Evolutionary conservation across 768 basidiomycete species (phyloP), one percentile per base, ranked within the genome.

Genomic region (Epithele typhae): DNA sequence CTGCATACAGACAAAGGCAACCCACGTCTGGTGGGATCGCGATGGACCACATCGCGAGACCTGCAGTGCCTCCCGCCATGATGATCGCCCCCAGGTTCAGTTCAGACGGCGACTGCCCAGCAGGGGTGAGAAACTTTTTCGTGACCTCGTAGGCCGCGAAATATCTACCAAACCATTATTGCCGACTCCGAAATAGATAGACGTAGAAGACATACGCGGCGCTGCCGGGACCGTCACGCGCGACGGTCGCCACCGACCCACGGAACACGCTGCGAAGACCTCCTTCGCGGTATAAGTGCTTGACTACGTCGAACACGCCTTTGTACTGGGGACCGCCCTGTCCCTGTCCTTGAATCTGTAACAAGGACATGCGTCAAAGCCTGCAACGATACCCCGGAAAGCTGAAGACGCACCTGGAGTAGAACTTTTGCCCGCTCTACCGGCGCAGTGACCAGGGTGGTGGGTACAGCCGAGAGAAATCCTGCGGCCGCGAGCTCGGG

Each of bases 371-470:
- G 32, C 2, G 9, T 36, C 14, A 37, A 8, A 8, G 7, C n/a
- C n/a, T n/a, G n/a, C 14, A 11, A 19, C 1, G 3, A 23, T 24
- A 11, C n/a, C 7, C 17, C 8, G 14, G 25, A 1, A 3, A n/a
- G n/a, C n/a, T 1, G 8, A 18, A 15, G 5, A 59, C 73, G 44
- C 57, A 86, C 88, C 73, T 99, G 95, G 21, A 99, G 70, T 23
- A 99, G 68, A 14, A 99, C 96, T 65, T 99, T 99, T 44, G 96
- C 92, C 41, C 96, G 78, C 64, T 99, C 96, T 1, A 96, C 92
- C 0, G 96, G 96, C 8, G 89, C 94, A n/a, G 92, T 92, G 25
- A 97, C 75, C 24, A 94, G 70, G 0, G 95, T 95, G 7, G 91
- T 80, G 25, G 96, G 96, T 41, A 97, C 70, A 4, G 96, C 96